phyloP scores from a whole-genome alignment of 148 eudicot genomes.

The Gaultheria prostrata region DNA sequence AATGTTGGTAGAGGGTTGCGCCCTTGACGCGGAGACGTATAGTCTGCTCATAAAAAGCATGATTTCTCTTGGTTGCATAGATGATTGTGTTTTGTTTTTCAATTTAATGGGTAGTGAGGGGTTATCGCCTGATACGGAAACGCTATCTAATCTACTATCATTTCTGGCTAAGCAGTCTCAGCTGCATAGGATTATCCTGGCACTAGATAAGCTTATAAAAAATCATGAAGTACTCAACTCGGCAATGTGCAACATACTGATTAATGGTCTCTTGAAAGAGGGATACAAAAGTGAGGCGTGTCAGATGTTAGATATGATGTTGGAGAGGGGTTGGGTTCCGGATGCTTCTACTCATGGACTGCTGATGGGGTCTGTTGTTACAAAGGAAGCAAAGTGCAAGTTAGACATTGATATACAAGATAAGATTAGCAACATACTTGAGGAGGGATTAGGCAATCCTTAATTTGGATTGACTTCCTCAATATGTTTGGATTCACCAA shows the following conservation, averaged over 20 bases:
- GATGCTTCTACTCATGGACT: slow-evolving; percentile 40
- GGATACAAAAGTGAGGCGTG: slow-evolving; percentile 35
- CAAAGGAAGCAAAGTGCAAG: slow-evolving; percentile 13
- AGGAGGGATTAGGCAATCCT: slow-evolving; percentile 34
- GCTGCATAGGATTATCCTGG: slow-evolving; percentile 30
- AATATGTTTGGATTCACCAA: slow-evolving; percentile 1
- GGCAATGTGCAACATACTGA: slow-evolving; percentile 26
- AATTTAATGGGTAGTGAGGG: slow-evolving; percentile 38
- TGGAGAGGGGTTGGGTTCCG: slow-evolving; percentile 56
- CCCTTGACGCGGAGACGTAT: slow-evolving; percentile 37
- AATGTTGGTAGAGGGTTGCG: slow-evolving; percentile 42
- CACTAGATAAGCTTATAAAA: slow-evolving; percentile 26
- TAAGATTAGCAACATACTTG: slow-evolving; percentile 39
- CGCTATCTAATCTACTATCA: slow-evolving; percentile 25
- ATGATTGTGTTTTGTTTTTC: slow-evolving; percentile 28
- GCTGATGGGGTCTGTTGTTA: slow-evolving; percentile 30
- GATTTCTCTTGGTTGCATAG: slow-evolving; percentile 18
- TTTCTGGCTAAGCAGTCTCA: slow-evolving; percentile 27
- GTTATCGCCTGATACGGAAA: slow-evolving; percentile 32
- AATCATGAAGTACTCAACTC: slow-evolving; percentile 27
- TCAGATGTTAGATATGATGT: slow-evolving; percentile 41
- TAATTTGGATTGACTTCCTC: not conserved
- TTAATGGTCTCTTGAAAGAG: slow-evolving; percentile 43
- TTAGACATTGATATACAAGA: slow-evolving; percentile 25
- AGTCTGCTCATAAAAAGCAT: slow-evolving; percentile 29